These are phyloP conservation scores for Colletotrichum agaves DNA, from an alignment of 2,329 filamentous ascomycete genomes.

Conservation along the genomic window DNA sequence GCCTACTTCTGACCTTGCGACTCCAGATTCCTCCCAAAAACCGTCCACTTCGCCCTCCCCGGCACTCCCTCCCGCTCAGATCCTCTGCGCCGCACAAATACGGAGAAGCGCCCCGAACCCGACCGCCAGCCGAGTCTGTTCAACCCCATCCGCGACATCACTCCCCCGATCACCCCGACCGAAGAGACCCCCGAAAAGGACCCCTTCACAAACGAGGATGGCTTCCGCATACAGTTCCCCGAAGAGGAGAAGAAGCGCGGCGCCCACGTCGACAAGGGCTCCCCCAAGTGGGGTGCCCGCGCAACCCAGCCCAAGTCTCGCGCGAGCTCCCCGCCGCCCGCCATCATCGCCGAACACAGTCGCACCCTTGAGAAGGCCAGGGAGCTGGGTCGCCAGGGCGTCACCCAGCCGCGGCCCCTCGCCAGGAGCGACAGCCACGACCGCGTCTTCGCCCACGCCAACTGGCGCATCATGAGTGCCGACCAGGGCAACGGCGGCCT, in stretches of 20 bases:
- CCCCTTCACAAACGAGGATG: conserved; percentile 68
- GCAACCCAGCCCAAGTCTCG: conserved; percentile 83
- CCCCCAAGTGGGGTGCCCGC: conserved; percentile 80
- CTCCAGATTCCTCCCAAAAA: conserved; percentile 88
- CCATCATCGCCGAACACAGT: conserved; percentile 77
- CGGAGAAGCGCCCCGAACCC: conserved; percentile 36
- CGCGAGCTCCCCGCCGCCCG: conserved; percentile 78
- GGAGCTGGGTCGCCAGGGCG: conserved; percentile 66
- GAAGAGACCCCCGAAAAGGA: conserved; percentile 57
- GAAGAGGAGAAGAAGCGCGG: conserved; percentile 59
- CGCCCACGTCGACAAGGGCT: conserved; percentile 78
- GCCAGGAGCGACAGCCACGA: conserved; percentile 72
- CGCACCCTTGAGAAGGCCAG: conserved; percentile 67
- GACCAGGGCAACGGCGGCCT: conserved; percentile 94
- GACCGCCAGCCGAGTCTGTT: conserved; percentile 65
- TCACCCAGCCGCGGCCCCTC: conserved; percentile 64
- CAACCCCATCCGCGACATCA: conserved; percentile 58
- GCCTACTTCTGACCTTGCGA: conserved; percentile 7
- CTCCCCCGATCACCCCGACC: conserved; percentile 66
- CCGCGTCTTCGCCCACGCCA: conserved; percentile 77
- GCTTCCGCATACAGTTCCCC: conserved; percentile 65
- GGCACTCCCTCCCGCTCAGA: conserved; percentile 57
- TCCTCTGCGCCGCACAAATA: conserved; percentile 42
- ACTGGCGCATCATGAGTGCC: conserved; percentile 85
- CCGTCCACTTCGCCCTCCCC: conserved; percentile 83